A percentile compares a stretch with the other conserved stretches of the same genome.
phyloP scores from a whole-genome alignment of 148 eudicot genomes.

The Nepenthes gracilis region DNA sequence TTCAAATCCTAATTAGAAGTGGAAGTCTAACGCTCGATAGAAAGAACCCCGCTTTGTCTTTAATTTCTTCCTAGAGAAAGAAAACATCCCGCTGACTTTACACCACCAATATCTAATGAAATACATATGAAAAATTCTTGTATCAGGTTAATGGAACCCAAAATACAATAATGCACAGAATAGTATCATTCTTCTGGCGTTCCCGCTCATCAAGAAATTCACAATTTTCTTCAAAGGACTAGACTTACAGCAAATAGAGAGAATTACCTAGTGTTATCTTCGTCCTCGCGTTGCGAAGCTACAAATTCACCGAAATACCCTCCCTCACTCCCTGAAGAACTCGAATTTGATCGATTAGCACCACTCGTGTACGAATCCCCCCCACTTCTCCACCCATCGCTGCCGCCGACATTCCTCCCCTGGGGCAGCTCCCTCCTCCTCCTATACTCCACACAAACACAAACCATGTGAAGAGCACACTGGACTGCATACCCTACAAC shows the following conservation, averaged over 20 bases:
- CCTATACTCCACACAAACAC: conserved; percentile 34
- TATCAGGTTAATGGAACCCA: neutral
- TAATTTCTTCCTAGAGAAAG: too few species aligned
- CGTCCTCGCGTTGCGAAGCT: conserved; percentile 25
- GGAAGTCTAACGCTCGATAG: too few species aligned
- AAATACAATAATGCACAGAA: neutral
- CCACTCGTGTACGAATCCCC: conserved; percentile 14
- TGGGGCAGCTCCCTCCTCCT: conserved; percentile 22
- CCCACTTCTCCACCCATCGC: conserved; percentile 14
- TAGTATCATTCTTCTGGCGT: neutral
- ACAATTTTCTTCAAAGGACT: too few species aligned
- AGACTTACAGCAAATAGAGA: neutral
- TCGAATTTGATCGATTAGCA: conserved; percentile 31
- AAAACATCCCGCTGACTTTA: too few species aligned
- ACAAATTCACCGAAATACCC: conserved; percentile 27
- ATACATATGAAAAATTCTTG: neutral
- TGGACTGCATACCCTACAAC: conserved; percentile 29
- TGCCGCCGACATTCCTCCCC: conserved; percentile 7
- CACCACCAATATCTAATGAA: neutral
- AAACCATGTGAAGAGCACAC: conserved; percentile 29
- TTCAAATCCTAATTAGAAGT: too few species aligned
- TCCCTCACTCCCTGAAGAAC: conserved; percentile 44
- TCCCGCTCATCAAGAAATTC: neutral
- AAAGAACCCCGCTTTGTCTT: too few species aligned
- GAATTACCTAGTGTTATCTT: conserved; percentile 55